Conservation (phyloP, 257 asterid species). For the Cynanchum wilfordii region DNA sequence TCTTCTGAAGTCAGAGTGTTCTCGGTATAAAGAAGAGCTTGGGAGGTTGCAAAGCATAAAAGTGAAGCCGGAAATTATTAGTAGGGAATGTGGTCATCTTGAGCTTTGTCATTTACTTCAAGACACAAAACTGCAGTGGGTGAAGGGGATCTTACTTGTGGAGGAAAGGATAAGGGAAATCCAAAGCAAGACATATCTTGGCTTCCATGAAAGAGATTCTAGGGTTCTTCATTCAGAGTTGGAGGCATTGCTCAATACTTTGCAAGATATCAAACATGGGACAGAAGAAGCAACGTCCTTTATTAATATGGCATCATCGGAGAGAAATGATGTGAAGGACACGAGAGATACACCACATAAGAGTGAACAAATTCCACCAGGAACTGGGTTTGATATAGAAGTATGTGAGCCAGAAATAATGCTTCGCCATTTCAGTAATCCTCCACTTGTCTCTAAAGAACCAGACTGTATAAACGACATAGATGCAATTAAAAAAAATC, state of each 20-base stretch:
- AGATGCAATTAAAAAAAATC: conserved; percentile 72
- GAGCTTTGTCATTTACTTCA: conserved; percentile 37
- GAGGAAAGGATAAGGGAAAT: conserved; percentile 64
- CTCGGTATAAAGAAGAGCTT: conserved; percentile 57
- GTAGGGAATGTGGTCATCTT: conserved; percentile 23
- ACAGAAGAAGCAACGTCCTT: conserved; percentile 33
- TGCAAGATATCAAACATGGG: conserved; percentile 54
- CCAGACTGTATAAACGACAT: conserved; percentile 37
- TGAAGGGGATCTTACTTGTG: conserved; percentile 45
- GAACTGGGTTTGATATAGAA: conserved; percentile 61
- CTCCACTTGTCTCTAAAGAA: conserved; percentile 53
- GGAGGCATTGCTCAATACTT: conserved; percentile 48
- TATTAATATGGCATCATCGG: conserved; percentile 25
- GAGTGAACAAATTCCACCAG: conserved; percentile 37
- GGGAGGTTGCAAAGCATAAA: conserved; percentile 45
- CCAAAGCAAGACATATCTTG: conserved; percentile 44
- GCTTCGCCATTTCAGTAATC: conserved; percentile 53
- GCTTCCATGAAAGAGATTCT: conserved; percentile 50
- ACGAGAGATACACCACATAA: conserved; percentile 20
- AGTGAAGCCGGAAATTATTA: conserved; percentile 35
- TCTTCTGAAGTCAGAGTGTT: conserved; percentile 61
- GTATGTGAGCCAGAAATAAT: conserved; percentile 68
- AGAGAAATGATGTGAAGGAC: conserved; percentile 33
- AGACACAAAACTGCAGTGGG: conserved; percentile 38
- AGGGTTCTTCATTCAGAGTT: conserved; percentile 54